Evolutionary conservation across 2,329 filamentous ascomycete species (phyloP).

Genomic region (Cytospora paraplurivora): DNA sequence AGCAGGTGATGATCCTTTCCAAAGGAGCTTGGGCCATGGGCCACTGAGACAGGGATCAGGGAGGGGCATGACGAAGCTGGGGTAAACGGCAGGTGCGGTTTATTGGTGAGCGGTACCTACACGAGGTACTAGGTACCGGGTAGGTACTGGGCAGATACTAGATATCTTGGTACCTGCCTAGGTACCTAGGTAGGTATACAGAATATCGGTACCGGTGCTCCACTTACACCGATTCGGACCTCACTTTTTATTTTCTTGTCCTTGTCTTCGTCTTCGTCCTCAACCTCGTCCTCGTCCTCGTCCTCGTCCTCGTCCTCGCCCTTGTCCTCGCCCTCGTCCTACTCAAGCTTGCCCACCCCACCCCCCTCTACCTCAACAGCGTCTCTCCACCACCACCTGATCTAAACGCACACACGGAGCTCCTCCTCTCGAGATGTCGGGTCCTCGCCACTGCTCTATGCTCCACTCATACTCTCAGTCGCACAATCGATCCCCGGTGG

Average conservation of each 20-base stretch:
- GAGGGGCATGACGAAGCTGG: conserved; percentile 4
- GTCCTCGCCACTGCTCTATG: conserved; percentile 10
- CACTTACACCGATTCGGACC: conserved; percentile 2
- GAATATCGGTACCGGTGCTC: neutral
- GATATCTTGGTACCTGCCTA: neutral
- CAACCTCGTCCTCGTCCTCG: neutral
- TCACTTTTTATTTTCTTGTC: neutral
- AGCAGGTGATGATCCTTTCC: neutral
- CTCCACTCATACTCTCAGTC: conserved; percentile 7
- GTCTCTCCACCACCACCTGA: neutral
- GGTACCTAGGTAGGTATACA: neutral
- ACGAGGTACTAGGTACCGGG: too few species aligned
- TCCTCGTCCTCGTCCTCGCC: neutral
- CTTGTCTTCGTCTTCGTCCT: neutral
- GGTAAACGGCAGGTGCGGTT: neutral
- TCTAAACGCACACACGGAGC: neutral
- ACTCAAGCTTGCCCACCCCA: neutral
- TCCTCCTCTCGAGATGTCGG: conserved; percentile 24
- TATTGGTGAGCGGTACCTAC: conserved; percentile 7
- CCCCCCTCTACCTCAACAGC: too few species aligned
- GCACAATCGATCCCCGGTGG: conserved; percentile 5
- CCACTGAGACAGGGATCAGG: neutral
- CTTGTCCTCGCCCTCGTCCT: neutral
- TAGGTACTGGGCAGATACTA: neutral
- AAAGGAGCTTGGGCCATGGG: neutral